These are phyloP conservation scores for Tuber microsphaerosporum DNA, from an alignment of 495 filamentous ascomycete species.

Conservation along the genomic window DNA sequence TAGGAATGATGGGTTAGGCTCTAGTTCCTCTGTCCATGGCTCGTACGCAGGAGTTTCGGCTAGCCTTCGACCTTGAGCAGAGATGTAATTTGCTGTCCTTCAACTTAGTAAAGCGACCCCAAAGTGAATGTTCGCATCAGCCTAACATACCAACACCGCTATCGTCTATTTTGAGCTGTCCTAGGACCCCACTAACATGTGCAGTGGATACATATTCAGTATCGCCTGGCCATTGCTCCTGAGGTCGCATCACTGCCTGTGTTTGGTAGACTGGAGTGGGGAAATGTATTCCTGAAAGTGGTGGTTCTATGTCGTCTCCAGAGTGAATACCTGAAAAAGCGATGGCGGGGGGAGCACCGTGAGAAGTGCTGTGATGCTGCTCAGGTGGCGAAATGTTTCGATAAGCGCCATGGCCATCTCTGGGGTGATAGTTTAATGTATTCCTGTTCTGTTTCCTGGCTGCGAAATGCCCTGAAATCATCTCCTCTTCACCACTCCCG, in stretches of 20 bases:
- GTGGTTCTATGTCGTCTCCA: slow-evolving; percentile 33
- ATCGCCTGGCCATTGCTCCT: slow-evolving; percentile 51
- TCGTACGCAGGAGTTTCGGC: slow-evolving; percentile 43
- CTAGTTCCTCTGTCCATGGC: slow-evolving; percentile 36
- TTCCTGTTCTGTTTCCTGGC: slow-evolving; percentile 30
- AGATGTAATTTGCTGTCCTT: slow-evolving; percentile 38
- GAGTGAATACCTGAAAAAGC: slow-evolving; percentile 24
- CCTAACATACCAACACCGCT: slow-evolving; percentile 68
- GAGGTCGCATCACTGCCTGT: slow-evolving; percentile 30
- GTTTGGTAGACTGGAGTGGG: slow-evolving; percentile 38
- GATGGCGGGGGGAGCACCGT: slow-evolving; percentile 20
- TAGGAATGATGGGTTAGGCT: slow-evolving; percentile 34
- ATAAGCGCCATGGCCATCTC: slow-evolving; percentile 29
- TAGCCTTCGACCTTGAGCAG: slow-evolving; percentile 39
- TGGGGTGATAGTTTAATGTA: slow-evolving; percentile 30
- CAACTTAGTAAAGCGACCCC: background rate
- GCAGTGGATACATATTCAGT: slow-evolving; percentile 53
- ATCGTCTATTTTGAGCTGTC: slow-evolving; percentile 80
- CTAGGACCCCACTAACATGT: slow-evolving; percentile 71
- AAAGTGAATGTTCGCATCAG: background rate
- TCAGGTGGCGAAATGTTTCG: slow-evolving; percentile 31
- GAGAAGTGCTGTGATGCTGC: slow-evolving; percentile 29
- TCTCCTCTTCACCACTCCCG: slow-evolving; percentile 52
- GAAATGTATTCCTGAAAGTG: slow-evolving; percentile 34
- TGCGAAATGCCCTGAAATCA: slow-evolving; percentile 42